A percentile compares a stretch with the other conserved stretches of the same genome.
Evolutionary conservation across 768 basidiomycete species (phyloP).

Genomic region (Chalciporus chontae): DNA sequence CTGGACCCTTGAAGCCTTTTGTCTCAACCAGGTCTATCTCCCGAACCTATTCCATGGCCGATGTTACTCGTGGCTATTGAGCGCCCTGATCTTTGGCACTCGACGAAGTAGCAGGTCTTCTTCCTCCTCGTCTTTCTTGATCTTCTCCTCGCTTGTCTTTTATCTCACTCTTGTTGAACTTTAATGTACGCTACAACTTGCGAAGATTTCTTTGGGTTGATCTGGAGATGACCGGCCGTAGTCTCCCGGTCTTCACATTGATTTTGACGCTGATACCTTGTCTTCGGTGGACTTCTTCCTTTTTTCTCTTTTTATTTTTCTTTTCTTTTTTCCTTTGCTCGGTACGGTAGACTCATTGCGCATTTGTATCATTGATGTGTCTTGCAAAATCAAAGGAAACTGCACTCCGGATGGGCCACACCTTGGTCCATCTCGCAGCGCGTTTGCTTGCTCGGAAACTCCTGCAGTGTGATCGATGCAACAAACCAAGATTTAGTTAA

Average conservation of each 20-base stretch:
- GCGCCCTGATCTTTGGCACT: not conserved
- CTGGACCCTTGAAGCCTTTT: not conserved
- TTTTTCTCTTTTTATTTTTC: not conserved
- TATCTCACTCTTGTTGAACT: not conserved
- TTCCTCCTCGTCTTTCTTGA: not conserved
- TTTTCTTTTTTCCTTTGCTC: not conserved
- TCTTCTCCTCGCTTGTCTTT: not conserved
- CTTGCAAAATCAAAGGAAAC: constrained; percentile 2
- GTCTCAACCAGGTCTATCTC: not conserved
- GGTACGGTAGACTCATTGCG: constrained; percentile 1
- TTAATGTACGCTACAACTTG: not conserved
- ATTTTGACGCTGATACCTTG: not conserved
- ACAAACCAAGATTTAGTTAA: no score
- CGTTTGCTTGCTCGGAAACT: not conserved
- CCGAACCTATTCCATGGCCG: not conserved
- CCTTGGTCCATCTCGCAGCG: not conserved
- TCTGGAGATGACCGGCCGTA: constrained; percentile 3
- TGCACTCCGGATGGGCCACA: not conserved
- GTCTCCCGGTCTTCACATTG: not conserved
- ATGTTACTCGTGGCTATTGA: not conserved
- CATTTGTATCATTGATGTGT: not conserved
- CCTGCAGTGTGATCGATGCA: not conserved
- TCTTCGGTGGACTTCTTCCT: not conserved
- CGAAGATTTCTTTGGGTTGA: not conserved
- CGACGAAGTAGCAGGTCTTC: not conserved